Percentiles rank a stretch among this genome's conserved stretches.
Evolutionary conservation across 2,329 filamentous ascomycete species (phyloP).

Genomic region (Trichoderma citrinoviride): DNA sequence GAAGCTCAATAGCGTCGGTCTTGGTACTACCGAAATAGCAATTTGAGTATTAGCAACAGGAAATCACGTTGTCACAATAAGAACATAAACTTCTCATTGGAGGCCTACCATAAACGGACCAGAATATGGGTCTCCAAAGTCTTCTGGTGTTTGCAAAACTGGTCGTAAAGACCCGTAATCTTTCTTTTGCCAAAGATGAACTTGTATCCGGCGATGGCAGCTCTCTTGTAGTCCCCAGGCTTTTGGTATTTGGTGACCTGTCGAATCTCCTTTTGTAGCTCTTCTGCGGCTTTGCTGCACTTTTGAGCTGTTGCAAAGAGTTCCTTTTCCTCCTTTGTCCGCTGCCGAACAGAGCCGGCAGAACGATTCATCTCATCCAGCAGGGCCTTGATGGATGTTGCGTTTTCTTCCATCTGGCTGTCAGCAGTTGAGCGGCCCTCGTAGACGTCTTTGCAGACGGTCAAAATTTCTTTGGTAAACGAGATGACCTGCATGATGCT

Average conservation of each 20-base stretch:
- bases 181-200: background rate
- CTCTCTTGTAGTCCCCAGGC: background rate
- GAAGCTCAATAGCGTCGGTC: background rate
- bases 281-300: background rate
- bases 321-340: background rate
- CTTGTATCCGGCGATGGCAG: background rate
- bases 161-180: background rate
- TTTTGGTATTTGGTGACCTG: background rate
- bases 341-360: background rate
- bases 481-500: slow-evolving; percentile 3
- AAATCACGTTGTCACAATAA: too few species aligned
- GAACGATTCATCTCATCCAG: background rate
- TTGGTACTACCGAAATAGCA: background rate
- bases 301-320: background rate
- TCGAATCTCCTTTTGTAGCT: background rate
- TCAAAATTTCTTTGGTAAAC: background rate
- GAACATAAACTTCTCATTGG: too few species aligned
- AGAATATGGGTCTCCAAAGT: background rate
- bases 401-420: background rate
- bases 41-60: too few species aligned
- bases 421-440: background rate
- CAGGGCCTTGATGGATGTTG: background rate
- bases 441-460: background rate
- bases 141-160: background rate
- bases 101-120: background rate